These are phyloP conservation scores for Rhizopogon vesiculosus DNA, from an alignment of 768 basidiomycete species.

Conservation along the genomic window DNA sequence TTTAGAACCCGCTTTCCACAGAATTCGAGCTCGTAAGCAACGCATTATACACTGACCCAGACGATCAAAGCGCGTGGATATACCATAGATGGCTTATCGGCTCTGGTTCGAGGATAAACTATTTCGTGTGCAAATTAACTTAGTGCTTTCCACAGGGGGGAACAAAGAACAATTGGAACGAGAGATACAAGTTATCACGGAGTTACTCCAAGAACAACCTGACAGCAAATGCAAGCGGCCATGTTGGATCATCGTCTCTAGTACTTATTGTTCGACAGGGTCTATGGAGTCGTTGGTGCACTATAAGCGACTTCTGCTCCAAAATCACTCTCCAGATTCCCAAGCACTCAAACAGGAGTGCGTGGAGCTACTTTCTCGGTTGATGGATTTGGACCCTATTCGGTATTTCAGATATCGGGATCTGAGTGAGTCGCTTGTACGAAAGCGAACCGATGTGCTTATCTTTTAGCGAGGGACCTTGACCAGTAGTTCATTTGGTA, in stretches of 20 bases:
- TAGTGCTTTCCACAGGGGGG: constrained; percentile 40
- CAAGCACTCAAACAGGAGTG: constrained; percentile 42
- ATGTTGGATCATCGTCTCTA: neutral
- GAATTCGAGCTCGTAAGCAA: constrained; percentile 92
- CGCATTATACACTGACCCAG: constrained; percentile 95
- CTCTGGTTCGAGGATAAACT: constrained; percentile 42
- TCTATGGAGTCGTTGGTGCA: constrained; percentile 90
- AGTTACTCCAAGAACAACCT: constrained; percentile 83
- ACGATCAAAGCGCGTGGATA: constrained; percentile 96
- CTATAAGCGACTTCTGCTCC: constrained; percentile 71
- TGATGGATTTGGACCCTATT: constrained; percentile 61
- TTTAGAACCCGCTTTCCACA: constrained; percentile 24
- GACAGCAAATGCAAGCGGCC: constrained; percentile 80
- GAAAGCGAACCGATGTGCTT: neutral
- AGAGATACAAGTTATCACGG: constrained; percentile 77
- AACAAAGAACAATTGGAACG: constrained; percentile 53
- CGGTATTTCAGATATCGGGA: constrained; percentile 67
- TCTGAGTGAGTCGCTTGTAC: constrained; percentile 38
- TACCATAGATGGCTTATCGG: constrained; percentile 98
- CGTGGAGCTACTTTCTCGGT: constrained; percentile 44
- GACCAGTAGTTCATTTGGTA: neutral
- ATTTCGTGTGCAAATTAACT: neutral
- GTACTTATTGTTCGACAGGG: constrained; percentile 46
- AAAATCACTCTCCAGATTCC: constrained; percentile 36
- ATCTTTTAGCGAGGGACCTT: neutral